A percentile compares a stretch with the other conserved stretches of the same genome.
Conservation (phyloP, 208 protist genomes). For the Hexamita inflata region DNA sequence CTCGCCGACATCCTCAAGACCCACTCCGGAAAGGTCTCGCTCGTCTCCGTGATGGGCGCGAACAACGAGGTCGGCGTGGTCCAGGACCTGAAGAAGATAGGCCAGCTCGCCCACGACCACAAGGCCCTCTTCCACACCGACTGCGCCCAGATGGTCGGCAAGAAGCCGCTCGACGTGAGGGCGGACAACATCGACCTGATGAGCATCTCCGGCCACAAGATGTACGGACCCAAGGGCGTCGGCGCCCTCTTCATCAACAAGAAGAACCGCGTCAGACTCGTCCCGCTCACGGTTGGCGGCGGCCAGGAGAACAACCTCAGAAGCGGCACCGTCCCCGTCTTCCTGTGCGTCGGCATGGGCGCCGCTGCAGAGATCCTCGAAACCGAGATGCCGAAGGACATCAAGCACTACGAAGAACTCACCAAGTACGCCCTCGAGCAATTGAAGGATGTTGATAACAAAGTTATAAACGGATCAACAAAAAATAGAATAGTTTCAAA, state of each 20-base stretch:
- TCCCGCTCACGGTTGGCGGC: conserved; percentile 85
- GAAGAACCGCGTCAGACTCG: conserved; percentile 82
- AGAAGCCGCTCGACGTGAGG: conserved; percentile 33
- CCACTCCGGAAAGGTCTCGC: not conserved
- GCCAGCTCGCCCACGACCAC: conserved; percentile 17
- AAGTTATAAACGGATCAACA: no score
- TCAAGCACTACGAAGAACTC: conserved; percentile 59
- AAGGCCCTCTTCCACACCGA: conserved; percentile 35
- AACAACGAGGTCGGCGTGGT: conserved; percentile 41
- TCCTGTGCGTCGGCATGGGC: conserved; percentile 64
- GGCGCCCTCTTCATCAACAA: conserved; percentile 53
- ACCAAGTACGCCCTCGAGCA: conserved; percentile 62
- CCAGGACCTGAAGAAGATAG: conserved; percentile 21
- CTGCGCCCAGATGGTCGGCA: conserved; percentile 28
- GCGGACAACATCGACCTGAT: conserved; percentile 27
- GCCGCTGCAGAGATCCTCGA: conserved; percentile 42
- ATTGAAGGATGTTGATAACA: no score
- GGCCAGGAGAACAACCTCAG: conserved; percentile 87
- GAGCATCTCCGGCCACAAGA: conserved; percentile 38
- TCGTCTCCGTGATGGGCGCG: conserved; percentile 35
- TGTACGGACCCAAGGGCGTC: conserved; percentile 40
- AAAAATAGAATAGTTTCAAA: no score
- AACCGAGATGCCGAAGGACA: conserved; percentile 77
- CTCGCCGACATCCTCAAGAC: conserved; percentile 23
- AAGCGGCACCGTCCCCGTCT: conserved; percentile 72